Percentiles rank a stretch among this genome's conserved stretches.
phyloP scores from a whole-genome alignment of 2,329 filamentous ascomycete species.

The Aspergillaceae sp. region DNA sequence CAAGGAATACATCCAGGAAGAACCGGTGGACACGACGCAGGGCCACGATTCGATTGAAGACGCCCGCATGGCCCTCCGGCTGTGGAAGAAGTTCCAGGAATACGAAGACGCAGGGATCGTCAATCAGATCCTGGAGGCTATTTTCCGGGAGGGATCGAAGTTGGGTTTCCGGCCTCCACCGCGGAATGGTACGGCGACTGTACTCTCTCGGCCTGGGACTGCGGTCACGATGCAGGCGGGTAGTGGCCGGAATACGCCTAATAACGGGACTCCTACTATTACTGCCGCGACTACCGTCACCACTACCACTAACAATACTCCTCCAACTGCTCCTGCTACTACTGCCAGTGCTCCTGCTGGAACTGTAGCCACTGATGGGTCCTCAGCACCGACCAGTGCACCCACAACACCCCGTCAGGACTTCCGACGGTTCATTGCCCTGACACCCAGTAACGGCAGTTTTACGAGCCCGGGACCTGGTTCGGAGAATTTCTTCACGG shows the following conservation, averaged over 20 bases:
- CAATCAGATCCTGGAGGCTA: slow-evolving; percentile 74
- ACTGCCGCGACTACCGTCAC: slow-evolving; percentile 9
- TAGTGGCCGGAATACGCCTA: slow-evolving; percentile 36
- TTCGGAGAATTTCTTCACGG: slow-evolving; percentile 30
- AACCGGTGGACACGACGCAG: slow-evolving; percentile 45
- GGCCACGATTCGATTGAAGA: slow-evolving; percentile 92
- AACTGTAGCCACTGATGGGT: slow-evolving; percentile 3
- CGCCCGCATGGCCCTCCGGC: slow-evolving; percentile 76
- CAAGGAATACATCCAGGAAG: slow-evolving; percentile 86
- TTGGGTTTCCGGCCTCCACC: slow-evolving; percentile 51
- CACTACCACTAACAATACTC: slow-evolving; percentile 9
- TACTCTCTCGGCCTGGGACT: slow-evolving; percentile 31
- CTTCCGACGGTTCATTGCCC: slow-evolving; percentile 33
- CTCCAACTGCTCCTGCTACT: slow-evolving; percentile 15
- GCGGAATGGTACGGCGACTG: slow-evolving; percentile 24
- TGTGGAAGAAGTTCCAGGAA: slow-evolving; percentile 85
- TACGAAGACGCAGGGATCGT: slow-evolving; percentile 78
- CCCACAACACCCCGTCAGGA: slow-evolving; percentile 35
- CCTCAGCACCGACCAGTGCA: slow-evolving; percentile 17
- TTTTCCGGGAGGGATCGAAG: slow-evolving; percentile 61
- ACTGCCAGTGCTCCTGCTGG: slow-evolving; percentile 1
- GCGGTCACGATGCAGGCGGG: slow-evolving; percentile 30
- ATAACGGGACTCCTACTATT: slow-evolving; percentile 22
- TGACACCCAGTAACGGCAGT: slow-evolving; percentile 36
- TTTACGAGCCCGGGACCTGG: slow-evolving; percentile 30